Base-by-base conservation (phyloP, 2,329 filamentous ascomycete genomes). In the Curvularia eragrostidis region DNA sequence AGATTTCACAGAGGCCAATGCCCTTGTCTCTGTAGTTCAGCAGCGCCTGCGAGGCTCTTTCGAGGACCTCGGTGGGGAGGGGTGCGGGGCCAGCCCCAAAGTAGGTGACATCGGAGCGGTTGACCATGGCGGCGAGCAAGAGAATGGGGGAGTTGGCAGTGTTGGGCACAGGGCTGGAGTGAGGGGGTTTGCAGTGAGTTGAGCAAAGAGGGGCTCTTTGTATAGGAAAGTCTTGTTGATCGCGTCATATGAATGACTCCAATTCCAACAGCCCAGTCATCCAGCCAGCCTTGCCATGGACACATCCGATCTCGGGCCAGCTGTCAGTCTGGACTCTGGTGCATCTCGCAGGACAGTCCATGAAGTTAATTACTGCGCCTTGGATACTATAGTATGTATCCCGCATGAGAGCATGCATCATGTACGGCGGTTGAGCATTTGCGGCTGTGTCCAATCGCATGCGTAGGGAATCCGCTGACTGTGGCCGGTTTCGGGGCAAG, bases 81-180 rank as follows among this genome's bases (percentile, higher is more conserved):
- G 87, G 82, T n/a, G 94, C 93, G 48, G 94, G 94, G 62, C 94
- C 94, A 52, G 94, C 93, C 61, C 93, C 93, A 69, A 96, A 97
- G 79, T 96, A 95, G 65, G 88, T 85, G 75, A 95, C 86, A 63
- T 94, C 89, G 68, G 87, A 83, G 78, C 91, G 84, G 63, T 85
- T 81, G 70, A 89, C 88, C 91, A 94, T 91, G 63, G 54, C 61
- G 63, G 44, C 30, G 58, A 52, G 46, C 24, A 53, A 28, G 28
- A 13, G 23, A 21, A 38, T 42, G 55, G 28, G 28, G 28, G 43
- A 26, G 53, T n/a, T 48, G 52, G 44, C 43, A 53, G 19, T 30
- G 18, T 38, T 39, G 36, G 28, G 41, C 42, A 39, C 13, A 47
- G 24, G 38, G 15, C 15, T 24, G 10, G 43, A 39, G 26, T 39